Evolutionary conservation across 371 early-diverging fungal genomes (phyloP).

Genomic region (Saksenaea vasiformis): DNA sequence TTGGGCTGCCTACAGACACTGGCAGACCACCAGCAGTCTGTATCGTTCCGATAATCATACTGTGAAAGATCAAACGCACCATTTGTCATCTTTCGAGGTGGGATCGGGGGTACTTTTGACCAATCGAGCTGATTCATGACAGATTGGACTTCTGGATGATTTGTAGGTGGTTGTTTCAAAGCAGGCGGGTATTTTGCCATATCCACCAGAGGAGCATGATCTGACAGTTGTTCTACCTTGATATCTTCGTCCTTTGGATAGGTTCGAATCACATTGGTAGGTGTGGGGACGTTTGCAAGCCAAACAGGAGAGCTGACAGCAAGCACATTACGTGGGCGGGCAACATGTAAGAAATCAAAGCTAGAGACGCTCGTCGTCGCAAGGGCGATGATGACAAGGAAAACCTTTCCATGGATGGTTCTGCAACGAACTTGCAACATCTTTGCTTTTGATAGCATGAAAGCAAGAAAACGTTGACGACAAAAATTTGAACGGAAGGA

Average conservation of each 20-base stretch:
- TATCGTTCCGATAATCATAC: constrained; percentile 13
- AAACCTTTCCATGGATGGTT: background rate
- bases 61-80: constrained; percentile 8
- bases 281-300: constrained; percentile 6
- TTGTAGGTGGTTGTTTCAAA: constrained; percentile 14
- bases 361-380: background rate
- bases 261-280: background rate
- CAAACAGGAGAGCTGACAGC: constrained; percentile 12
- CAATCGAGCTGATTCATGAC: constrained; percentile 38
- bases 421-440: background rate
- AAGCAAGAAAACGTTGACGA: background rate
- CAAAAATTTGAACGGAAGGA: background rate
- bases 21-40: constrained; percentile 31
- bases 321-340: background rate
- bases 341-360: background rate
- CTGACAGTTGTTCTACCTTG: background rate
- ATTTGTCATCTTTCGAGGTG: constrained; percentile 11
- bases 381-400: background rate
- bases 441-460: background rate
- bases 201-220: background rate
- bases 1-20: constrained; percentile 22
- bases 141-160: constrained; percentile 35
- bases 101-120: constrained; percentile 38
- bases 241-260: background rate
- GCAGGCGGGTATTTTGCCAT: constrained; percentile 16